A percentile compares a stretch with the other conserved stretches of the same genome.
Evolutionary conservation across 768 basidiomycete species (phyloP).

Genomic region (Mycena amicta): DNA sequence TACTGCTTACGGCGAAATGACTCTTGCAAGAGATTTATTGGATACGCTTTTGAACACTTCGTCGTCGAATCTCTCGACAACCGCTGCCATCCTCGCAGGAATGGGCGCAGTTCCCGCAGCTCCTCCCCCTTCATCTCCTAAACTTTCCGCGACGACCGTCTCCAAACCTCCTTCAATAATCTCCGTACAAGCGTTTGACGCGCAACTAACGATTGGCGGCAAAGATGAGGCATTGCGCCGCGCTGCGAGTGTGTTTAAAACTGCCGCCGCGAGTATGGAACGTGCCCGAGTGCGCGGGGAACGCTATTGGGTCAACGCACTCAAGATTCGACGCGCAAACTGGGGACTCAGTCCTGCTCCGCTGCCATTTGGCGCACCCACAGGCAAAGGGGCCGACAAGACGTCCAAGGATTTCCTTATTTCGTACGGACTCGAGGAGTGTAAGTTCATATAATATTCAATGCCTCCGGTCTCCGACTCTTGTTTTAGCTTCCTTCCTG

Average conservation of each 20-base stretch:
- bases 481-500: slow-evolving; percentile 57
- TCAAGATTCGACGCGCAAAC: slow-evolving; percentile 74
- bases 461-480: slow-evolving; percentile 1
- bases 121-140: slow-evolving; percentile 22
- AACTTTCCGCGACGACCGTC: slow-evolving; percentile 64
- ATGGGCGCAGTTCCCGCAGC: slow-evolving; percentile 14
- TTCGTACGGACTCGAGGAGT: slow-evolving; percentile 81
- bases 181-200: slow-evolving; percentile 72
- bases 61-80: slow-evolving; percentile 36
- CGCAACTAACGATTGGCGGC: slow-evolving; percentile 71
- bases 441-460: slow-evolving; percentile 45
- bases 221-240: slow-evolving; percentile 81
- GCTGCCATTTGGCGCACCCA: slow-evolving; percentile 67
- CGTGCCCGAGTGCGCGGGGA: slow-evolving; percentile 61
- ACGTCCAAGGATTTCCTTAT: slow-evolving; percentile 82
- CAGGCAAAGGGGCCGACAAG: slow-evolving; percentile 77
- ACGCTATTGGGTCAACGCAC: slow-evolving; percentile 81
- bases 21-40: slow-evolving; percentile 72
- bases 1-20: slow-evolving; percentile 79
- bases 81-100: slow-evolving; percentile 28
- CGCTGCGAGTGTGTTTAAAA: slow-evolving; percentile 70
- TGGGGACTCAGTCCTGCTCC: slow-evolving; percentile 84
- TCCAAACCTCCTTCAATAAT: slow-evolving; percentile 65
- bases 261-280: slow-evolving; percentile 71
- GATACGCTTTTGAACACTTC: slow-evolving; percentile 52